Evolutionary conservation across 1,284 basidiomycete species (phyloP).

Genomic region (Testicularia cyperi): DNA sequence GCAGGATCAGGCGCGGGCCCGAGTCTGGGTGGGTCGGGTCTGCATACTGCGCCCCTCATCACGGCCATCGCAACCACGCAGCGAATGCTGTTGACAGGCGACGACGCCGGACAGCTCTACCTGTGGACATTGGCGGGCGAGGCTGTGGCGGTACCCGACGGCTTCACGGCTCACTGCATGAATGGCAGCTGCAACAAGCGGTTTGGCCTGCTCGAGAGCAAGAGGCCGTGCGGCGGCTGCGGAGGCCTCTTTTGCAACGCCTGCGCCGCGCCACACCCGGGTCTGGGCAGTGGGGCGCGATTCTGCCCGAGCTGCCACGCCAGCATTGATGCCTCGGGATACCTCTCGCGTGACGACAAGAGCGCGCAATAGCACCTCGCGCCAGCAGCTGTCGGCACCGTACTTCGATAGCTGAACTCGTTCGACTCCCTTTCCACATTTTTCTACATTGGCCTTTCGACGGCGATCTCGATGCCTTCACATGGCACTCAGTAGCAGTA

Average conservation of each 20-base stretch:
- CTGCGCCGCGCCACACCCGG: conserved; percentile 24
- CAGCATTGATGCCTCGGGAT: conserved; percentile 14
- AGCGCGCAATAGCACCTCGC: no score
- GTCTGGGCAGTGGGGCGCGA: conserved; percentile 10
- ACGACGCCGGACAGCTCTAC: conserved; percentile 48
- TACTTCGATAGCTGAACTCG: no score
- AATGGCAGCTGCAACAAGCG: conserved; percentile 29
- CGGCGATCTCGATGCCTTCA: no score
- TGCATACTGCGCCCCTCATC: conserved; percentile 14
- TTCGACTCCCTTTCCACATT: no score
- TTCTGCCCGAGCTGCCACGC: conserved; percentile 32
- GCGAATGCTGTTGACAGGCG: conserved; percentile 45
- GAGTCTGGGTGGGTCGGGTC: neutral
- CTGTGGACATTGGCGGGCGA: conserved; percentile 52
- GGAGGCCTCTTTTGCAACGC: conserved; percentile 45
- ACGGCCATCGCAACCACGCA: conserved; percentile 20
- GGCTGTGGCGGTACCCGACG: conserved; percentile 40
- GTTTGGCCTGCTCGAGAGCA: conserved; percentile 49
- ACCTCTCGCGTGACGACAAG: no score
- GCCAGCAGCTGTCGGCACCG: no score
- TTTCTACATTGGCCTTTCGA: no score
- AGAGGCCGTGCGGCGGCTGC: conserved; percentile 40
- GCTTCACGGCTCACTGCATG: conserved; percentile 32
- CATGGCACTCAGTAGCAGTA: no score
- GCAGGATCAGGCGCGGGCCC: neutral